Evolutionary conservation across 805 yeast genomes (phyloP).

Genomic region (Komagataella mondaviorum): DNA sequence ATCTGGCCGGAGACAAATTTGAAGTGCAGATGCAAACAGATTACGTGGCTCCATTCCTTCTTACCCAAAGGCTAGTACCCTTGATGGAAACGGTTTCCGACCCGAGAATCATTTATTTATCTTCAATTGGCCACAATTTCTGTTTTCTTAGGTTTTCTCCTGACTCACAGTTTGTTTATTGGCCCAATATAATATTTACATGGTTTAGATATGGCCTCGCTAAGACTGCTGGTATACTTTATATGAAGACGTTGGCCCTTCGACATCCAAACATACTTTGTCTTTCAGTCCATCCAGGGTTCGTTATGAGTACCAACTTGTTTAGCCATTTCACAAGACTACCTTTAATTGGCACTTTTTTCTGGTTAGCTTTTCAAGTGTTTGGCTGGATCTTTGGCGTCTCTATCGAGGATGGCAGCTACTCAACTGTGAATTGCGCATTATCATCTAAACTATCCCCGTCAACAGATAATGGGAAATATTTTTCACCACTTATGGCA

Average conservation of each 20-base stretch:
- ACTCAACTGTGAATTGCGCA: slow-evolving; percentile 50
- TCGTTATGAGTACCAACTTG: slow-evolving; percentile 70
- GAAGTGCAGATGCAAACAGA: slow-evolving; percentile 75
- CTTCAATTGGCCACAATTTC: slow-evolving; percentile 53
- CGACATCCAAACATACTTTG: slow-evolving; percentile 54
- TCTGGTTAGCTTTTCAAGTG: slow-evolving; percentile 59
- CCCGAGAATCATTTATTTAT: slow-evolving; percentile 48
- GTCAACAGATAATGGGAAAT: slow-evolving; percentile 56
- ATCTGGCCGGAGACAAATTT: slow-evolving; percentile 45
- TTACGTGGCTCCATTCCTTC: slow-evolving; percentile 60
- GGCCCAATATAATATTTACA: slow-evolving; percentile 58
- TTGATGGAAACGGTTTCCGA: slow-evolving; percentile 25
- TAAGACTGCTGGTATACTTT: slow-evolving; percentile 68
- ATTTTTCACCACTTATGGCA: slow-evolving; percentile 48
- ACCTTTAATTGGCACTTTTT: slow-evolving; percentile 64
- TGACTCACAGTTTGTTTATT: slow-evolving; percentile 33
- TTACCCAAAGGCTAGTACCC: slow-evolving; percentile 48
- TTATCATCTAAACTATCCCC: slow-evolving; percentile 34
- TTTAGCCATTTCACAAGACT: slow-evolving; percentile 67
- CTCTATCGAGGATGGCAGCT: slow-evolving; percentile 56
- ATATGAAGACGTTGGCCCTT: slow-evolving; percentile 47
- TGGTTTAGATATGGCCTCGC: slow-evolving; percentile 72
- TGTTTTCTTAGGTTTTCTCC: slow-evolving; percentile 33
- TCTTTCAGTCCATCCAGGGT: slow-evolving; percentile 69
- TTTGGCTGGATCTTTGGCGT: slow-evolving; percentile 63